Base-by-base conservation (phyloP, 495 filamentous ascomycete genomes). In the Aspergillus cavernicola region DNA sequence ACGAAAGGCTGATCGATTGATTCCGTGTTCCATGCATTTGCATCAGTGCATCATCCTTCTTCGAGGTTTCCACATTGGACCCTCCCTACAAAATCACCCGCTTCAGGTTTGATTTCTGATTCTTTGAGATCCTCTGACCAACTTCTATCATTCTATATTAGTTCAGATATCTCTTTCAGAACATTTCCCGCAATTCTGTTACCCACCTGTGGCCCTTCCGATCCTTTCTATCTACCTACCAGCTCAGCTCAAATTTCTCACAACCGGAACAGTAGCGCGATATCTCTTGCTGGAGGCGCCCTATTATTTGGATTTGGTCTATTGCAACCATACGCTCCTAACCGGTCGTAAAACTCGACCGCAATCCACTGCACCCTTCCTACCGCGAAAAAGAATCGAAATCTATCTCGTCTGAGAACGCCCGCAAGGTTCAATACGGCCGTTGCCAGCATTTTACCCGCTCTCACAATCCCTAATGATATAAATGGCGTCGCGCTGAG, bases 401-500 rank as follows among this genome's bases (percentile, higher is more conserved):
- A n/a, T 42, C 8, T 8, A 1, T 26, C 13, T 15, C 22, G 2
- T 24, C 22, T n/a, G 12, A 26, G 19, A 15, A 10, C 18, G 16
- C 16, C 7, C 9, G 18, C 7, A n/a, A 8, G 15, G 8, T 45
- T 16, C 4, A 8, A 19, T 45, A 45, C 42, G 24, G 26, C 22
- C 24, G 3, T 12, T 29, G 18, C 8, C 18, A 20, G 16, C 15
- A 35, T 16, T 18, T 22, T n/a, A 6, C 15, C 16, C 32, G 11
- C 13, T 23, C 11, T 9, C 9, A 13, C 42, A 29, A 6, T 24
- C n/a, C 18, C 19, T 16, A 16, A 59, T 29, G 57, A 58, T 41
- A 61, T 63, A 67, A 54, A 63, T 70, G 67, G 66, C 66, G 62
- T 49, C 56, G 38, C 52, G 53, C 38, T 67, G 62, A 69, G 54